These are phyloP conservation scores for Volvox africanus DNA, from an alignment of 139 green algal species.

Conservation along the genomic window DNA sequence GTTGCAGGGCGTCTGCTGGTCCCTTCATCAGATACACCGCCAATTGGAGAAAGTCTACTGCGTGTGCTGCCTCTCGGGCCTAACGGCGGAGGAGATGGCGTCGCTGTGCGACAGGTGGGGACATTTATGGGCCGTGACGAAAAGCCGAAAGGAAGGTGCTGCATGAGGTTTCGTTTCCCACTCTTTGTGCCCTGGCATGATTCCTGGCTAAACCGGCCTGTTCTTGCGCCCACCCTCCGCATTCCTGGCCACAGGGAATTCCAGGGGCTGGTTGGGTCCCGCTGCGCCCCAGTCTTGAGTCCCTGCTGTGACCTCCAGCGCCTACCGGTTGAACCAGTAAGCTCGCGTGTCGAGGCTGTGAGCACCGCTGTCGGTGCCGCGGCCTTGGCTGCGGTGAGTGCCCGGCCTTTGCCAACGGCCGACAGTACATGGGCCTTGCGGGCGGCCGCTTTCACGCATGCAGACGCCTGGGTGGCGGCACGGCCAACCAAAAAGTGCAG, in stretches of 20 bases:
- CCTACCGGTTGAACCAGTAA: too few relatives aligned
- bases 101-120: background rate
- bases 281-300: too few relatives aligned
- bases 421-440: background rate
- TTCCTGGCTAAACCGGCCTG: too few relatives aligned
- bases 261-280: too few relatives aligned
- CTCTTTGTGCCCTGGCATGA: too few relatives aligned
- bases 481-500: too few relatives aligned
- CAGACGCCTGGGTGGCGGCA: too few relatives aligned
- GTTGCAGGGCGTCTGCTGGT: constrained; percentile 22
- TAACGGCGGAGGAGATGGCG: background rate
- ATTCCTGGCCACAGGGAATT: too few relatives aligned
- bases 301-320: too few relatives aligned
- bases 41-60: background rate
- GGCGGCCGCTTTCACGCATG: background rate
- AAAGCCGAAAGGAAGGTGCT: too few relatives aligned
- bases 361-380: background rate
- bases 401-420: background rate
- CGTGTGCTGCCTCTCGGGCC: background rate
- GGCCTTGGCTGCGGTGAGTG: background rate
- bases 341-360: background rate
- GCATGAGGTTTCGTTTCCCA: too few relatives aligned
- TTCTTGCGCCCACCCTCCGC: too few relatives aligned
- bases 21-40: background rate
- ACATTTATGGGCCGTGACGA: background rate